These are phyloP conservation scores for Aspergillus avenaceus DNA, from an alignment of 495 filamentous ascomycete species.

Conservation along the genomic window DNA sequence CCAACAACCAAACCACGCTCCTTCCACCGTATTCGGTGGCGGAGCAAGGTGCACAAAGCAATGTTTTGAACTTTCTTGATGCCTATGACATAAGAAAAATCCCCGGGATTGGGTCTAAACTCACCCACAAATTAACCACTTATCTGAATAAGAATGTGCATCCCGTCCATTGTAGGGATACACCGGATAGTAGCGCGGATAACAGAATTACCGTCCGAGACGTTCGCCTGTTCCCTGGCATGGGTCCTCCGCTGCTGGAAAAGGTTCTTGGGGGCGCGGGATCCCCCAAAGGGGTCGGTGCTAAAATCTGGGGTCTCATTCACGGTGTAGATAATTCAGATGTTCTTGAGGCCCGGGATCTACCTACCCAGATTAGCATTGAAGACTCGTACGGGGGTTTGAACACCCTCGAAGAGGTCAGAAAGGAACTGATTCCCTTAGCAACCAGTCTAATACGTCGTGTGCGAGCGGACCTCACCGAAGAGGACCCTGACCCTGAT, in stretches of 20 bases:
- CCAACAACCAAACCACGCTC: slow-evolving; percentile 78
- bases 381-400: slow-evolving; percentile 82
- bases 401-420: slow-evolving; percentile 54
- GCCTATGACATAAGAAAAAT: slow-evolving; percentile 72
- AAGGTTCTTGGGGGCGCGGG: slow-evolving; percentile 66
- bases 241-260: slow-evolving; percentile 58
- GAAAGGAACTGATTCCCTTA: slow-evolving; percentile 60
- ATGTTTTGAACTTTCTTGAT: slow-evolving; percentile 68
- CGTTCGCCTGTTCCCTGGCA: slow-evolving; percentile 55
- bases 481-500: slow-evolving; percentile 37
- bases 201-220: slow-evolving; percentile 60
- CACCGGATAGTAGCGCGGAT: slow-evolving; percentile 37
- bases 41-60: slow-evolving; percentile 28
- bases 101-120: slow-evolving; percentile 79
- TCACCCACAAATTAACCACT: slow-evolving; percentile 64
- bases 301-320: slow-evolving; percentile 73
- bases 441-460: slow-evolving; percentile 67
- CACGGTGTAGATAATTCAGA: slow-evolving; percentile 60
- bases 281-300: slow-evolving; percentile 61
- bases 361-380: slow-evolving; percentile 89
- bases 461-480: slow-evolving; percentile 73
- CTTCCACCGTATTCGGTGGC: slow-evolving; percentile 53
- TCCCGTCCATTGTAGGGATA: slow-evolving; percentile 19
- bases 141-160: slow-evolving; percentile 34
- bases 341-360: slow-evolving; percentile 63